Conservation (phyloP, 129 eudicot genomes). For the Kitagawia praeruptora region DNA sequence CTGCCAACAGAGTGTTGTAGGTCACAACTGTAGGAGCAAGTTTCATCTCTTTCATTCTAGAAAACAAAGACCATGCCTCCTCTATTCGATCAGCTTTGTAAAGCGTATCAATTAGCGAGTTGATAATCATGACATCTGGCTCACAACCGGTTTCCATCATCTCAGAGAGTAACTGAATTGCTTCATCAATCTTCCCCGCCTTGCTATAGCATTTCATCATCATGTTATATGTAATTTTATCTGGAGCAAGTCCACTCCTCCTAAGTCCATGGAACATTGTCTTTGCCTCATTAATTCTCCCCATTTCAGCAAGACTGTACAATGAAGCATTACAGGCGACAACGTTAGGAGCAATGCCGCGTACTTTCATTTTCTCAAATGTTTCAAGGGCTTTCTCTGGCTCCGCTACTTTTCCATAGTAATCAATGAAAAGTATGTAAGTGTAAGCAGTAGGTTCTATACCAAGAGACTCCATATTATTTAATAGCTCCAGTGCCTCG, state of each 20-base stretch:
- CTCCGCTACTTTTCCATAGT: slow-evolving; percentile 72
- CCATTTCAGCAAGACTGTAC: slow-evolving; percentile 70
- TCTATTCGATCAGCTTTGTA: slow-evolving; percentile 71
- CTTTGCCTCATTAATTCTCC: slow-evolving; percentile 76
- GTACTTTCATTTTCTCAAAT: slow-evolving; percentile 76
- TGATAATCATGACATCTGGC: slow-evolving; percentile 68
- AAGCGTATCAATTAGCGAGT: slow-evolving; percentile 74
- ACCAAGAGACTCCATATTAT: slow-evolving; percentile 41
- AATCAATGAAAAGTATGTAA: slow-evolving; percentile 79
- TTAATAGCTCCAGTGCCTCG: slow-evolving; percentile 58
- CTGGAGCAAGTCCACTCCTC: slow-evolving; percentile 81
- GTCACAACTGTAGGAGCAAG: slow-evolving; percentile 81
- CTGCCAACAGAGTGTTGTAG: slow-evolving; percentile 82
- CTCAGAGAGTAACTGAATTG: slow-evolving; percentile 52
- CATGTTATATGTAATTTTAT: slow-evolving; percentile 89
- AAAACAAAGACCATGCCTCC: slow-evolving; percentile 87
- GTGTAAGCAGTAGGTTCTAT: slow-evolving; percentile 64
- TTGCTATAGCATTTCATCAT: slow-evolving; percentile 91
- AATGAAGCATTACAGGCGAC: slow-evolving; percentile 93
- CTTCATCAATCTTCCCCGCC: slow-evolving; percentile 72
- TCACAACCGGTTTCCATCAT: slow-evolving; percentile 67
- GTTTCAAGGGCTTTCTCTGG: slow-evolving; percentile 72
- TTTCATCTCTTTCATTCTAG: slow-evolving; percentile 63
- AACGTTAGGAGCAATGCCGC: slow-evolving; percentile 73
- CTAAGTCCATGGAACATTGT: slow-evolving; percentile 55